These are phyloP conservation scores for Mortierella polycephala DNA, from an alignment of 371 early-diverging fungal species.

Conservation along the genomic window DNA sequence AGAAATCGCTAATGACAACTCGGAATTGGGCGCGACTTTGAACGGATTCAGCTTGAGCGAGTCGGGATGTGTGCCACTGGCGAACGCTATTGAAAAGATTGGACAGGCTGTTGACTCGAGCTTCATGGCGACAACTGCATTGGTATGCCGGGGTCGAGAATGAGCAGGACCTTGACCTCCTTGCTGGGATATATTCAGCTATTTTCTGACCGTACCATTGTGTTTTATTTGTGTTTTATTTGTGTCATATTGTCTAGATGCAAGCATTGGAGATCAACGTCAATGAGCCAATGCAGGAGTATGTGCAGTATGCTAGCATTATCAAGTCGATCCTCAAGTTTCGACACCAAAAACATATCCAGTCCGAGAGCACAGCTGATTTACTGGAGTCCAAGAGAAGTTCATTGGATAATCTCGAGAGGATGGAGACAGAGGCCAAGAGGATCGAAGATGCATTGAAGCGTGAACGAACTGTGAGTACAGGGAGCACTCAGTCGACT, in stretches of 20 bases:
- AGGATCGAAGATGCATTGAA: constrained; percentile 84
- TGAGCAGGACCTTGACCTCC: not conserved
- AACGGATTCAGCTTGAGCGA: constrained; percentile 95
- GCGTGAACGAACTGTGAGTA: constrained; percentile 36
- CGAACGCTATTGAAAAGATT: constrained; percentile 87
- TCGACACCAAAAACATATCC: constrained; percentile 87
- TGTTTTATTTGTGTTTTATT: not conserved
- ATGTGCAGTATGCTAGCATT: constrained; percentile 86
- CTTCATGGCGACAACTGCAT: constrained; percentile 75
- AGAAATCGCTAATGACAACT: constrained; percentile 77
- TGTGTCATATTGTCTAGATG: constrained; percentile 42
- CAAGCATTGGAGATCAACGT: constrained; percentile 80
- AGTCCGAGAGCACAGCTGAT: constrained; percentile 82
- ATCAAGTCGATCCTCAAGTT: constrained; percentile 87
- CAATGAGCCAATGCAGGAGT: constrained; percentile 88
- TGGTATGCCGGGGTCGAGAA: constrained; percentile 56
- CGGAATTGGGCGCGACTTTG: constrained; percentile 92
- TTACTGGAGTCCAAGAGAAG: constrained; percentile 77
- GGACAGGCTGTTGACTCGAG: constrained; percentile 93
- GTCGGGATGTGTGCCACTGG: constrained; percentile 63
- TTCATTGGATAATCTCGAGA: constrained; percentile 72
- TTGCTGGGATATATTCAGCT: not conserved
- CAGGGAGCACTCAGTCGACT: constrained; percentile 9
- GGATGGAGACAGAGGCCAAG: constrained; percentile 87
- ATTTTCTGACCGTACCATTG: not conserved